These are phyloP conservation scores for Neofusicoccum ribis DNA, from an alignment of 2,329 filamentous ascomycete species.

Conservation along the genomic window DNA sequence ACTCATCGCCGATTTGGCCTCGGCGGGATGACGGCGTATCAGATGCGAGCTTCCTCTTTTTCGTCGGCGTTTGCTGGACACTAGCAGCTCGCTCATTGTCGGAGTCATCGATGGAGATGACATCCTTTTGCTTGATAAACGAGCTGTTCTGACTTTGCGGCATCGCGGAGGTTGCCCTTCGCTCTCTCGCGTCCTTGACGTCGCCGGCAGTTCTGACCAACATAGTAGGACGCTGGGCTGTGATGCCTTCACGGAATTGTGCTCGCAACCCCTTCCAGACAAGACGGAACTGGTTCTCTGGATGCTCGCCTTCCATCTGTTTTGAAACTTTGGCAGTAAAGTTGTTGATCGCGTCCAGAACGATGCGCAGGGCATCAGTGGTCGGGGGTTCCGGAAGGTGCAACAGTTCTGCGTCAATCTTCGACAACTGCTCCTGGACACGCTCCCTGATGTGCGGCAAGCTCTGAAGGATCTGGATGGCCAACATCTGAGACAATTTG, in stretches of 20 bases:
- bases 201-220: neutral
- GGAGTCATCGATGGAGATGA: constrained; percentile 26
- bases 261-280: constrained; percentile 48
- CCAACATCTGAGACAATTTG: constrained; percentile 50
- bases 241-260: constrained; percentile 51
- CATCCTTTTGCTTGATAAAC: neutral
- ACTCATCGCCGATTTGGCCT: neutral
- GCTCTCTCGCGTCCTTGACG: neutral
- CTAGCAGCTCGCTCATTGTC: constrained; percentile 20
- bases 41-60: constrained; percentile 33
- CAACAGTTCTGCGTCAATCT: constrained; percentile 57
- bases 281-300: constrained; percentile 43
- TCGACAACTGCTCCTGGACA: constrained; percentile 49
- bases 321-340: constrained; percentile 58
- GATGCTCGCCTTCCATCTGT: constrained; percentile 54
- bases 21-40: neutral
- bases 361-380: constrained; percentile 64
- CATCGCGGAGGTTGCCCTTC: neutral
- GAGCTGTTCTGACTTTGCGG: neutral
- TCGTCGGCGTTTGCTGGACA: constrained; percentile 21
- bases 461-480: constrained; percentile 44
- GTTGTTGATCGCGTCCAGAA: constrained; percentile 59
- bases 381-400: constrained; percentile 66
- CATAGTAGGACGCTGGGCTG: constrained; percentile 32
- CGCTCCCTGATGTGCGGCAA: constrained; percentile 46